Percentiles rank a stretch among this genome's conserved stretches.
These are phyloP conservation scores for Herpetospermum pedunculosum DNA, from an alignment of 306 rosid species.

Conservation along the genomic window DNA sequence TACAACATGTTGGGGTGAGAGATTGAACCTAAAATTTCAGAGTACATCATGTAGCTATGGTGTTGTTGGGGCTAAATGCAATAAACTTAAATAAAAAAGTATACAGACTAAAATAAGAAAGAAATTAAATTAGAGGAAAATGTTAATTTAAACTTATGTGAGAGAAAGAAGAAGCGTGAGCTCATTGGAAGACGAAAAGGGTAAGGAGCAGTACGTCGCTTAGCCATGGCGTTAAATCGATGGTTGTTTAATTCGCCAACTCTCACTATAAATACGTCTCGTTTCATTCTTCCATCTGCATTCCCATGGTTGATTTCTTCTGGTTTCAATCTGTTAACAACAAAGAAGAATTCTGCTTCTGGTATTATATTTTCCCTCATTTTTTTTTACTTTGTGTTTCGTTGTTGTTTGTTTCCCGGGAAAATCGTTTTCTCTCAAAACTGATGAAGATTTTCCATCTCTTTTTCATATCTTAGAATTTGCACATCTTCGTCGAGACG, in stretches of 20 bases:
- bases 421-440: not conserved
- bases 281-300: not conserved
- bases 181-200: constrained; percentile 11
- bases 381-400: not conserved
- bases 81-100: no score
- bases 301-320: constrained; percentile 8
- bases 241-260: constrained; percentile 5
- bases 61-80: no score
- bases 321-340: not conserved
- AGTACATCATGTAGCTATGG: no score
- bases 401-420: constrained; percentile 1
- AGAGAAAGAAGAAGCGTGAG: not conserved
- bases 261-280: constrained; percentile 49
- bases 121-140: no score
- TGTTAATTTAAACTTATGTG: no score
- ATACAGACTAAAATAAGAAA: no score
- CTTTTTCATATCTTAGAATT: constrained; percentile 38
- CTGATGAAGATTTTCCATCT: constrained; percentile 23
- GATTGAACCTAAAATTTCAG: no score
- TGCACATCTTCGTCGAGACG: constrained; percentile 16
- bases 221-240: constrained; percentile 42
- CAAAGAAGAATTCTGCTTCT: constrained; percentile 18
- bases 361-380: constrained; percentile 22
- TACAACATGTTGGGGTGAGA: no score
- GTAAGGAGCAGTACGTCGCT: not conserved